Evolutionary conservation across 257 asterid genomes (phyloP).

Genomic region (Thymus mandschuricus): DNA sequence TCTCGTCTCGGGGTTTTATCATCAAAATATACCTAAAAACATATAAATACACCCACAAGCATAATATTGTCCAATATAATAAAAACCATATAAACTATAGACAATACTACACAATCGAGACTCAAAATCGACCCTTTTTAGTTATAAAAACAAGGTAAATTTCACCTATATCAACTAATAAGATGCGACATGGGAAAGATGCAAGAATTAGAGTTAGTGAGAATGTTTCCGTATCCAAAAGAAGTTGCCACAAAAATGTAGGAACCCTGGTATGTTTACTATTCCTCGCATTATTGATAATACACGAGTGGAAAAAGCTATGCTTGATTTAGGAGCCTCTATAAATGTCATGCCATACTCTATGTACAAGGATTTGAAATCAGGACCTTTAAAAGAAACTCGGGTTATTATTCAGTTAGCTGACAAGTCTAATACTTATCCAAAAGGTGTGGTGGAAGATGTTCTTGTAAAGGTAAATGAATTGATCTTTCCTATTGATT

Average conservation of each 20-base stretch:
- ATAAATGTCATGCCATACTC: background rate
- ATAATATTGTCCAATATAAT: too few relatives aligned
- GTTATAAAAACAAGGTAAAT: too few relatives aligned
- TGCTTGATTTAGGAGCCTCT: background rate
- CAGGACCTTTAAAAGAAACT: background rate
- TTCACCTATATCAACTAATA: too few relatives aligned
- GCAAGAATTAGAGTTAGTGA: background rate
- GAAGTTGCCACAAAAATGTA: background rate
- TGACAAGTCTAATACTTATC: background rate
- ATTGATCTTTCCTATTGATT: background rate
- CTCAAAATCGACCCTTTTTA: too few relatives aligned
- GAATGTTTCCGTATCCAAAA: background rate
- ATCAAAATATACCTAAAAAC: too few relatives aligned
- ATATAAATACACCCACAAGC: too few relatives aligned
- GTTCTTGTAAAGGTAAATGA: background rate
- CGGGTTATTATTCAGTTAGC: background rate
- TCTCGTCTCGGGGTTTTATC: too few relatives aligned
- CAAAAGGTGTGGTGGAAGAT: background rate
- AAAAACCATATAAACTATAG: too few relatives aligned
- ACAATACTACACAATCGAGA: too few relatives aligned
- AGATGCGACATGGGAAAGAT: background rate
- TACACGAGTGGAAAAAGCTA: background rate
- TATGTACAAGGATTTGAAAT: background rate
- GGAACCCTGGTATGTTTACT: background rate
- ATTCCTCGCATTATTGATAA: background rate